Evolutionary conservation across 1,284 basidiomycete genomes (phyloP).

Genomic region (Kwoniella shivajii): DNA sequence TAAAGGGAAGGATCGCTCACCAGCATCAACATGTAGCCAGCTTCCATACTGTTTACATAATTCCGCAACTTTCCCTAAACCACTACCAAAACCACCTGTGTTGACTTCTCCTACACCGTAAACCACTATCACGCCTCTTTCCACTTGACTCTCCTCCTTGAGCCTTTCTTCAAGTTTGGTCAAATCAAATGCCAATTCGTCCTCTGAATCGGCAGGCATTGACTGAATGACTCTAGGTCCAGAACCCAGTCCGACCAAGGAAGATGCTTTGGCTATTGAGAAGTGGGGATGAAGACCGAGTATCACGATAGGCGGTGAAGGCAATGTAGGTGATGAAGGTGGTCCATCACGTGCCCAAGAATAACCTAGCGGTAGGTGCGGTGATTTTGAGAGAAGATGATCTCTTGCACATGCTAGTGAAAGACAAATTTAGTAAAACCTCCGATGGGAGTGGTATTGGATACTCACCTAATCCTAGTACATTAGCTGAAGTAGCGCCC

Average conservation of each 20-base stretch:
- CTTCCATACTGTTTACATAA: conserved; percentile 55
- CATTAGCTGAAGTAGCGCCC: conserved; percentile 59
- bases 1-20: conserved; percentile 33
- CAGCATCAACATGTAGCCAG: conserved; percentile 60
- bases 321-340: conserved; percentile 33
- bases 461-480: conserved; percentile 55
- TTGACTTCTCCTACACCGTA: conserved; percentile 59
- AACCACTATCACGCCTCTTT: conserved; percentile 53
- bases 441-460: neutral
- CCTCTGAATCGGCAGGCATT: conserved; percentile 31
- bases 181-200: conserved; percentile 55
- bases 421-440: neutral
- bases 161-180: conserved; percentile 46
- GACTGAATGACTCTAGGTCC: conserved; percentile 49
- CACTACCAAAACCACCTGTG: conserved; percentile 56
- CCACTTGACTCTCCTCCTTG: conserved; percentile 29
- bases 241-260: conserved; percentile 56
- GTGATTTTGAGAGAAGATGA: conserved; percentile 37
- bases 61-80: conserved; percentile 42
- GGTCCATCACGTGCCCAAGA: conserved; percentile 55
- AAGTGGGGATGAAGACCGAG: conserved; percentile 57
- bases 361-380: conserved; percentile 41
- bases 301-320: conserved; percentile 53
- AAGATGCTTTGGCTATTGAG: conserved; percentile 57
- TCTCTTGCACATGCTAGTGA: conserved; percentile 52